Conservation (phyloP, 2,329 filamentous ascomycete species). For the Colletotrichum neosansevieriae region DNA sequence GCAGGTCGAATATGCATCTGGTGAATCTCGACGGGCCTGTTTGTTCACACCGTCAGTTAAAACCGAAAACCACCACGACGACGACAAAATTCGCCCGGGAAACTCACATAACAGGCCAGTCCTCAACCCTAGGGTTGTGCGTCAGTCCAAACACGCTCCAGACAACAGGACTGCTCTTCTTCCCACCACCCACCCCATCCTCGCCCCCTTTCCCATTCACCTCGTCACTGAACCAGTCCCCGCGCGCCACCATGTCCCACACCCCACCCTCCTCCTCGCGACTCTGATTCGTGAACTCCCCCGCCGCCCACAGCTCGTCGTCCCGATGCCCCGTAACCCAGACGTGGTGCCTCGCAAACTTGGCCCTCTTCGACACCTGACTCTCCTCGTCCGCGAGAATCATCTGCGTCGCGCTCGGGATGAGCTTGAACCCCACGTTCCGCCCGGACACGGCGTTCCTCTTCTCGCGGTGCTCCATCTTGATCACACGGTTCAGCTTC, state of each 20-base stretch:
- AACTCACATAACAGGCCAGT: constrained; percentile 65
- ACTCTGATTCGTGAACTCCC: constrained; percentile 65
- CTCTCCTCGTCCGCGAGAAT: constrained; percentile 60
- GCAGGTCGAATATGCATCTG: constrained; percentile 59
- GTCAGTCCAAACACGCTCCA: constrained; percentile 64
- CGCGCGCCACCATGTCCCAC: constrained; percentile 58
- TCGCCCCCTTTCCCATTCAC: constrained; percentile 16
- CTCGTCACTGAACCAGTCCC: constrained; percentile 57
- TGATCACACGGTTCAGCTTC: constrained; percentile 61
- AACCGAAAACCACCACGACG: too few species aligned
- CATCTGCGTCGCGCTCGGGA: constrained; percentile 59
- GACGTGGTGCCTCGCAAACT: constrained; percentile 59
- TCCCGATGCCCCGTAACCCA: constrained; percentile 65
- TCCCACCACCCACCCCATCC: constrained; percentile 7
- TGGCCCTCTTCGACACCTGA: constrained; percentile 56
- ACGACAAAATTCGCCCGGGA: too few species aligned
- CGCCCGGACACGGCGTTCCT: constrained; percentile 62
- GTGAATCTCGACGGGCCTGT: constrained; percentile 60
- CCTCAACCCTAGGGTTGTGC: constrained; percentile 61
- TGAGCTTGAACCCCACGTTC: constrained; percentile 63
- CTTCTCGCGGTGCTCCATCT: constrained; percentile 60
- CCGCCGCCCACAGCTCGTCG: constrained; percentile 63
- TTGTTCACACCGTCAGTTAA: neutral
- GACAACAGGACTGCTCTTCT: constrained; percentile 52
- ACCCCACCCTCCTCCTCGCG: constrained; percentile 57